These are phyloP conservation scores for Chrysoporthe deuterocubensis DNA, from an alignment of 2,329 filamentous ascomycete genomes.

Conservation along the genomic window DNA sequence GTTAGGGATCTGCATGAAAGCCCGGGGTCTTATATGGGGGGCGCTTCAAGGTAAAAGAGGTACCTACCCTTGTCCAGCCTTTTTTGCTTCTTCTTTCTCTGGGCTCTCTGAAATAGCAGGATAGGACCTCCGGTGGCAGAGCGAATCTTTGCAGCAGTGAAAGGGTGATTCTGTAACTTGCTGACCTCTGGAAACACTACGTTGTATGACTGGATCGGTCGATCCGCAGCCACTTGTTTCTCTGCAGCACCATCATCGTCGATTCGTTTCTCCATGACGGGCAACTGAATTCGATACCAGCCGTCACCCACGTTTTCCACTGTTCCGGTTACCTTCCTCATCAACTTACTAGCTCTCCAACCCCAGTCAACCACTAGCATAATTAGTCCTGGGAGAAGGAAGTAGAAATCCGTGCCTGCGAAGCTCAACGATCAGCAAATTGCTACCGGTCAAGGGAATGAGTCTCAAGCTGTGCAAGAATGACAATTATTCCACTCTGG, in stretches of 20 bases:
- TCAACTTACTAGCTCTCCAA: conserved; percentile 7
- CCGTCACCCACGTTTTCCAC: conserved; percentile 23
- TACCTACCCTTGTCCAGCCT: not conserved
- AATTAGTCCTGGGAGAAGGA: conserved; percentile 27
- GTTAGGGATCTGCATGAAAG: not conserved
- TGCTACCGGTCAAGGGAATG: not conserved
- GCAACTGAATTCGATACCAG: conserved; percentile 11
- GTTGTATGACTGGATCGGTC: conserved; percentile 21
- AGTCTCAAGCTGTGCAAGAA: too few species aligned
- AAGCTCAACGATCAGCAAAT: not conserved
- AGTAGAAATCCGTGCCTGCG: conserved; percentile 28
- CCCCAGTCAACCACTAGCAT: conserved; percentile 25
- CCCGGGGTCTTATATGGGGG: too few species aligned
- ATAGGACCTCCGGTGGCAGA: not conserved
- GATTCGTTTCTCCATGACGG: not conserved
- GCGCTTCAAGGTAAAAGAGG: not conserved
- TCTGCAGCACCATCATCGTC: conserved; percentile 7
- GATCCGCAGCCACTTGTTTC: not conserved
- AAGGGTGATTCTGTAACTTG: conserved; percentile 28
- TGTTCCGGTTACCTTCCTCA: not conserved
- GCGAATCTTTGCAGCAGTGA: conserved; percentile 25
- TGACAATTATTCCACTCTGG: not conserved
- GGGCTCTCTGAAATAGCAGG: conserved; percentile 23
- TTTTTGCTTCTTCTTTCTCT: conserved; percentile 17
- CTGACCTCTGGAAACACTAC: conserved; percentile 26